Evolutionary conservation across 306 rosid genomes (phyloP).

Genomic region (Medicago truncatula): DNA sequence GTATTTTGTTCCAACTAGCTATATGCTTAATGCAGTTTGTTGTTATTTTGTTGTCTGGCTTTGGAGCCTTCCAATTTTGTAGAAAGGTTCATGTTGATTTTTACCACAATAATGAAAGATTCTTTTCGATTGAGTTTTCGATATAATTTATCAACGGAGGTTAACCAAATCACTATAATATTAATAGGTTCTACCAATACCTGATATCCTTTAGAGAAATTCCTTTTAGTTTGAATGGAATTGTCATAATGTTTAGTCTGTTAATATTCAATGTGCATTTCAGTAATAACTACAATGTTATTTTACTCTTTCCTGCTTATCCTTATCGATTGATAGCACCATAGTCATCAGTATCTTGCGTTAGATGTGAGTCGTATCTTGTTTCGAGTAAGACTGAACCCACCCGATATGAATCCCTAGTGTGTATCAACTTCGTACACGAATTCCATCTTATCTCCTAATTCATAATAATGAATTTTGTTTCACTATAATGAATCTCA

Average conservation of each 20-base stretch:
- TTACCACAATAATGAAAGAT: background rate
- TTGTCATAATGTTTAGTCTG: background rate
- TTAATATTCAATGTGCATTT: conserved; percentile 15
- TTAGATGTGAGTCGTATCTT: background rate
- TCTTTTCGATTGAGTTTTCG: conserved; percentile 11
- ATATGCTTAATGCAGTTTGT: background rate
- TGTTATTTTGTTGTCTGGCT: background rate
- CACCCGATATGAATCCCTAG: background rate
- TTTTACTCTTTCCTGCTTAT: background rate
- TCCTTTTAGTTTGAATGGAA: background rate
- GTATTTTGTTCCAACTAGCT: conserved; percentile 16
- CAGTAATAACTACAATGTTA: background rate
- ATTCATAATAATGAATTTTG: background rate
- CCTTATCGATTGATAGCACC: background rate
- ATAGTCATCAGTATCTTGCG: background rate
- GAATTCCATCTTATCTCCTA: background rate
- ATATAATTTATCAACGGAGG: conserved; percentile 5
- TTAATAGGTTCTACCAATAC: background rate
- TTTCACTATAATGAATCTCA: background rate
- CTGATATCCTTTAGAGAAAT: background rate
- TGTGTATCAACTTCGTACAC: background rate
- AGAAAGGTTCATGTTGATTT: conserved; percentile 4
- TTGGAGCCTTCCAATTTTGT: conserved; percentile 1
- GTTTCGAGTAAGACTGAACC: background rate
- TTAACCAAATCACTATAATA: background rate